Base-by-base conservation (phyloP, 2,329 filamentous ascomycete species). In the Diaporthe aspalathi region DNA sequence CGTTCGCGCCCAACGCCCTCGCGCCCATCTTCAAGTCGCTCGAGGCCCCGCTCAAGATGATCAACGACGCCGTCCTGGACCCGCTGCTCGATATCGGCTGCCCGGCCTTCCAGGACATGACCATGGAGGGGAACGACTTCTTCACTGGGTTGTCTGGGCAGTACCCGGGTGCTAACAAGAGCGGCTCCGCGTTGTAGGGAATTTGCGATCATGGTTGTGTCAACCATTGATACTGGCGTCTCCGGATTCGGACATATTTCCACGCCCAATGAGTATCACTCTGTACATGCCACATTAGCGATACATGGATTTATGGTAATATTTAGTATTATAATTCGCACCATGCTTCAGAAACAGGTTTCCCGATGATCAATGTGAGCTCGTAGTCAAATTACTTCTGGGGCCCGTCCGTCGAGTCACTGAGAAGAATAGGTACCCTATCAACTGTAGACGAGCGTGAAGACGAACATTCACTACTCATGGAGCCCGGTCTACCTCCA, bases 1-100 rank as follows among this genome's bases (percentile, higher is more conserved):
- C 81, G 7, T 80, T 75, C 5, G 76, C 82, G 0, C 85, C 85
- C 1, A 84, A 85, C 75, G 74, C 84, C 0, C 72, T 85, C 1
- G 80, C 79, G 2, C 79, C 79, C 1, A 38, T 85, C 5, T 81
- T 84, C 63, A 73, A 74, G 1, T 78, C 79, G 24, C 66, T 84
- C 32, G 73, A 73, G 11, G 70, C 74, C 2, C 76, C 82, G 9
- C 68, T 81, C 35, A 70, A 79, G 70, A 73, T 82, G 60, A 53
- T 84, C 67, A 80, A 76, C n/a, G 72, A 77, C 14, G 78, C 78
- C 16, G 56, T 84, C n/a, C 73, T 73, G 1, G 65, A 73, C 9
- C 74, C 78, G 29, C 56, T 80, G 22, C 67, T 80, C 2, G 74
- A 76, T 24, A 70, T 81, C 2, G 57, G 73, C 5, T 81, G 79